Percentiles rank a stretch among this genome's conserved stretches.
Conservation (phyloP, 2,329 filamentous ascomycete species). For the Periglandula ipomoeae region DNA sequence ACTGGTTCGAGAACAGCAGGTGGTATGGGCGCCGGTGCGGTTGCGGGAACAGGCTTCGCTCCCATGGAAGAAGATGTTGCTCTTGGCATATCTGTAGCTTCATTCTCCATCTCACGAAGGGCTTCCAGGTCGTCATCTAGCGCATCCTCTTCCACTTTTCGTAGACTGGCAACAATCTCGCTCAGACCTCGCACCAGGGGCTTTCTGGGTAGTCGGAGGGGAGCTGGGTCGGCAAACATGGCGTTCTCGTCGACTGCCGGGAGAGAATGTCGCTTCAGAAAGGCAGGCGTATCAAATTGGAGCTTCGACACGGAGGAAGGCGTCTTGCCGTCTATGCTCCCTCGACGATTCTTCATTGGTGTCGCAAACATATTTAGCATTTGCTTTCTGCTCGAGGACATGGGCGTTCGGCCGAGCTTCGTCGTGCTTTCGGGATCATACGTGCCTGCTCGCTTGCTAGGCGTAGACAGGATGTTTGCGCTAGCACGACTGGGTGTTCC, state of each 20-base stretch:
- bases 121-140: conserved; percentile 68
- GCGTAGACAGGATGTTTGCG: conserved; percentile 29
- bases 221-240: conserved; percentile 37
- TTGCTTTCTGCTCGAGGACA: conserved; percentile 50
- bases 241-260: conserved; percentile 48
- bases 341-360: conserved; percentile 44
- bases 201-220: conserved; percentile 46
- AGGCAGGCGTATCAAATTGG: conserved; percentile 61
- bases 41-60: conserved; percentile 21
- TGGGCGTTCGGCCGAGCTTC: conserved; percentile 38
- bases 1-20: conserved; percentile 20
- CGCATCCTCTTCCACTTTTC: conserved; percentile 59
- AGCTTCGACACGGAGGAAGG: conserved; percentile 45
- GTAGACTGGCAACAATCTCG: conserved; percentile 61
- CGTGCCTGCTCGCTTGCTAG: conserved; percentile 32
- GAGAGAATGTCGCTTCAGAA: conserved; percentile 45
- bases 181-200: conserved; percentile 62
- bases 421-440: conserved; percentile 19
- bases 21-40: background rate
- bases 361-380: conserved; percentile 56
- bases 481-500: conserved; percentile 8
- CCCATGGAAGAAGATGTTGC: conserved; percentile 14
- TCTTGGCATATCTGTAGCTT: conserved; percentile 19
- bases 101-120: conserved; percentile 59
- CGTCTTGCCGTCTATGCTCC: conserved; percentile 30